phyloP scores from a whole-genome alignment of 2,329 filamentous ascomycete species.

The Trichophyton equinum region DNA sequence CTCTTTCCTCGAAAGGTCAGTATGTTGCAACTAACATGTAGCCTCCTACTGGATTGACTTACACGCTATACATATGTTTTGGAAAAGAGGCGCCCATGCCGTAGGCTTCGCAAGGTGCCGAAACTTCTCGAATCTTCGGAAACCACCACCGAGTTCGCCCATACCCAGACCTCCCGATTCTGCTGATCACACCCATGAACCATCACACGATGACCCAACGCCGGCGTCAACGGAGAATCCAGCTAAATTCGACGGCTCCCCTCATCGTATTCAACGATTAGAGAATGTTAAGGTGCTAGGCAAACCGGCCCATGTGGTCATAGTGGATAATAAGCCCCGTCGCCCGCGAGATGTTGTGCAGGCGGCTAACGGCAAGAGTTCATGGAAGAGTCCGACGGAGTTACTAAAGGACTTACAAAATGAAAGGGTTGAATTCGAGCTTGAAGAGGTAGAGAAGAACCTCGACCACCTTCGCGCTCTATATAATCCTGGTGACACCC shows the following conservation, averaged over 20 bases:
- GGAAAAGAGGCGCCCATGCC: background rate
- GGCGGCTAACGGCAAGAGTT: background rate
- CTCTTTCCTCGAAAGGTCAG: background rate
- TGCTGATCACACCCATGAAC: background rate
- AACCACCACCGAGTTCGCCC: background rate
- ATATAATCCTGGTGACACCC: constrained; percentile 17
- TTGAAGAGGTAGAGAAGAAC: constrained; percentile 15
- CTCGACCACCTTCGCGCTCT: constrained; percentile 20
- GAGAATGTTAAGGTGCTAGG: constrained; percentile 4
- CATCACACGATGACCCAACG: background rate
- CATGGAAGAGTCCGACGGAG: constrained; percentile 9
- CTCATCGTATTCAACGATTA: background rate
- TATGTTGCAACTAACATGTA: background rate
- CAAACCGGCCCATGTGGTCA: constrained; percentile 8
- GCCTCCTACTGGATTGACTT: background rate
- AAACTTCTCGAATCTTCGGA: background rate
- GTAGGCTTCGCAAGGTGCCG: background rate
- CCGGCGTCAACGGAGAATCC: background rate
- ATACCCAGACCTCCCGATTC: background rate
- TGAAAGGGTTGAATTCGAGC: constrained; percentile 4
- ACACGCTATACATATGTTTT: constrained; percentile 3
- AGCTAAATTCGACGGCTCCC: background rate
- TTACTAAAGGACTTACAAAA: constrained; percentile 12
- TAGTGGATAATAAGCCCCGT: constrained; percentile 5
- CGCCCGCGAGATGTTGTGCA: background rate